Evolutionary conservation across 2,329 filamentous ascomycete genomes (phyloP).

Genomic region (Sphaerulina populicola): DNA sequence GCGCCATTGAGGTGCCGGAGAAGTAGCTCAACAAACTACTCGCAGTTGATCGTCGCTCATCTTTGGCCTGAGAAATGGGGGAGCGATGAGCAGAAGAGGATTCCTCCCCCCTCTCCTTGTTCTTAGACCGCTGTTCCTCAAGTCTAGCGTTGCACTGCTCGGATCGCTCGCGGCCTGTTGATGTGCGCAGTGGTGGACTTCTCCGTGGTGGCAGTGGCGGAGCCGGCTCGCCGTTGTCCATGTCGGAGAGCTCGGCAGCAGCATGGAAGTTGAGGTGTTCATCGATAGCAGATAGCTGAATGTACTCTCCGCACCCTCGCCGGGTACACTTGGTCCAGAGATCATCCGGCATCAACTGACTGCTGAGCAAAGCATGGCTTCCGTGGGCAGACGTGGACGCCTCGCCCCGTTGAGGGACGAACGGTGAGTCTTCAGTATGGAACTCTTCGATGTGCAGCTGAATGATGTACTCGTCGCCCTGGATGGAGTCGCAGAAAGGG

Average conservation of each 20-base stretch:
- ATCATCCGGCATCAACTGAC: slow-evolving; percentile 15
- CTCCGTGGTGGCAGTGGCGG: slow-evolving; percentile 17
- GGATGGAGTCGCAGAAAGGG: slow-evolving; percentile 28
- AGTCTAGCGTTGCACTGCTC: slow-evolving; percentile 5
- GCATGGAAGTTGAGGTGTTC: slow-evolving; percentile 41
- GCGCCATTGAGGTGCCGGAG: slow-evolving; percentile 12
- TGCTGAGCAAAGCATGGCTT: neutral
- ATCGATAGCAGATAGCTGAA: slow-evolving; percentile 37
- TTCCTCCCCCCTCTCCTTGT: neutral
- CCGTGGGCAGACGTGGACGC: neutral
- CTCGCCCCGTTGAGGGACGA: slow-evolving; percentile 5
- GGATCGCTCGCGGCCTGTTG: neutral
- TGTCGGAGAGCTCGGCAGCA: slow-evolving; percentile 31
- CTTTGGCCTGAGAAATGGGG: neutral
- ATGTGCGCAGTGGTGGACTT: slow-evolving; percentile 4
- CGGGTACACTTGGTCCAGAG: slow-evolving; percentile 37
- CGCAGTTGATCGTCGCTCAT: neutral
- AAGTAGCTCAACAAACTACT: slow-evolving; percentile 15
- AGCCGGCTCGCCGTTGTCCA: slow-evolving; percentile 29
- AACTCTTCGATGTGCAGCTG: slow-evolving; percentile 30
- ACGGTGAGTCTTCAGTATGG: slow-evolving; percentile 29
- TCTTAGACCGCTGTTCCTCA: slow-evolving; percentile 3
- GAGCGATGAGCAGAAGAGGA: neutral
- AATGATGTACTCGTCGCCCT: slow-evolving; percentile 23
- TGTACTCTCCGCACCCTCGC: slow-evolving; percentile 37